Evolutionary conservation across 345 rosid genomes (phyloP).

Genomic region (Heritiera littoralis): DNA sequence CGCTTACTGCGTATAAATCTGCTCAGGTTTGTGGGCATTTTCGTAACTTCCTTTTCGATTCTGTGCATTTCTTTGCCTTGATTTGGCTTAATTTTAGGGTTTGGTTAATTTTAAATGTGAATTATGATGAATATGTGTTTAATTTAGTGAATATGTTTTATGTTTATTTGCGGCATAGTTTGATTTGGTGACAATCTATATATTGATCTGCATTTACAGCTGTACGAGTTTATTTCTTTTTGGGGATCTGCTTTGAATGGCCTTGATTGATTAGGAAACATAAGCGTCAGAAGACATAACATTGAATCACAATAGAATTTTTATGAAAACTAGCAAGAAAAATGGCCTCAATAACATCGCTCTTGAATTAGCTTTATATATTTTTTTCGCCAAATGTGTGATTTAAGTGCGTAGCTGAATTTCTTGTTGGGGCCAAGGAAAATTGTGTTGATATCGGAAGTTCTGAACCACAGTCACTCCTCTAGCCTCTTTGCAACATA

Average conservation of each 20-base stretch:
- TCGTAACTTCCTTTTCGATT: not conserved
- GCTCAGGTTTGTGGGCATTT: constrained; percentile 24
- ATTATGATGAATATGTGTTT: not conserved
- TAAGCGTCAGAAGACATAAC: not conserved
- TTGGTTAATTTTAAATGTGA: not conserved
- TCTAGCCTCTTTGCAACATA: not conserved
- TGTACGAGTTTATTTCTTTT: not conserved
- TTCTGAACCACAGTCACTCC: not conserved
- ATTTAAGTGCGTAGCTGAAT: not conserved
- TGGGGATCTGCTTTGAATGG: not conserved
- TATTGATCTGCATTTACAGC: not conserved
- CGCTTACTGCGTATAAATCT: constrained; percentile 27
- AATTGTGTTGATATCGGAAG: not conserved
- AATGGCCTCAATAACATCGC: not conserved
- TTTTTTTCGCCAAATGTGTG: not conserved
- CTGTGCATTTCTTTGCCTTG: not conserved
- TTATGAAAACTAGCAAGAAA: not conserved
- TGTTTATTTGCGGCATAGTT: not conserved
- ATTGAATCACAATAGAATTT: not conserved
- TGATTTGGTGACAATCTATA: not conserved
- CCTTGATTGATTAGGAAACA: not conserved
- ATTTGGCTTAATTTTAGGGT: not conserved
- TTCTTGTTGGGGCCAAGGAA: not conserved
- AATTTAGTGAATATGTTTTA: not conserved
- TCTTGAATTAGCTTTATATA: not conserved